Evolutionary conservation across 257 asterid genomes (phyloP).

Genomic region (Lavandula angustifolia): DNA sequence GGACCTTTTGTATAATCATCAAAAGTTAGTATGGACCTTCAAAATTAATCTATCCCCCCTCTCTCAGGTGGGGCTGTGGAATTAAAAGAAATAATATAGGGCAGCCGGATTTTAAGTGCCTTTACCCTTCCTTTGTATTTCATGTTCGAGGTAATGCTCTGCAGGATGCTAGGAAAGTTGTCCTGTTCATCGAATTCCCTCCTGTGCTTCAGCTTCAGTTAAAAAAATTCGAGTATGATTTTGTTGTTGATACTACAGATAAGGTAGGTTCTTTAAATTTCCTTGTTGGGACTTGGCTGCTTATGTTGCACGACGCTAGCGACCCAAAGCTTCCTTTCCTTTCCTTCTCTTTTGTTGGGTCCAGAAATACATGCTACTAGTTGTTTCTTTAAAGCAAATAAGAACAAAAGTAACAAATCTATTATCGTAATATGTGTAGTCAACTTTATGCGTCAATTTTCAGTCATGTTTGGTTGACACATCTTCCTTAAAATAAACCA

Average conservation of each 20-base stretch:
- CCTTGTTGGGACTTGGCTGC: background rate
- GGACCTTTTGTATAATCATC: constrained; percentile 9
- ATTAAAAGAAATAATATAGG: background rate
- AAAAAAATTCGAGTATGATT: constrained; percentile 79
- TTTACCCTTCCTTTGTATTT: background rate
- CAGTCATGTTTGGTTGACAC: background rate
- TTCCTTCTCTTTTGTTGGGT: too few species aligned
- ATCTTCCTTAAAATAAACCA: background rate
- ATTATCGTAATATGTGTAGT: background rate
- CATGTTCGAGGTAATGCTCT: constrained; percentile 32
- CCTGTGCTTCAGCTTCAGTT: constrained; percentile 85
- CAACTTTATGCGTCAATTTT: background rate
- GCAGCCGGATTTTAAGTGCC: background rate
- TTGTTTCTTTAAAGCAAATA: background rate
- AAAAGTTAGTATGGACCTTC: constrained; percentile 9
- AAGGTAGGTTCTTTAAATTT: constrained; percentile 49
- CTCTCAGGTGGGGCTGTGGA: background rate
- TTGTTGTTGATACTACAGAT: constrained; percentile 72
- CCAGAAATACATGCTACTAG: background rate
- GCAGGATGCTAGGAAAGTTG: constrained; percentile 90
- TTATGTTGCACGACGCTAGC: background rate
- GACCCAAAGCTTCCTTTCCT: background rate
- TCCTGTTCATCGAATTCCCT: constrained; percentile 77
- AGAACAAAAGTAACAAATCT: background rate
- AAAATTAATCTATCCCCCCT: background rate